Evolutionary conservation across 2,329 filamentous ascomycete genomes (phyloP).

Genomic region (Fusarium sp.): DNA sequence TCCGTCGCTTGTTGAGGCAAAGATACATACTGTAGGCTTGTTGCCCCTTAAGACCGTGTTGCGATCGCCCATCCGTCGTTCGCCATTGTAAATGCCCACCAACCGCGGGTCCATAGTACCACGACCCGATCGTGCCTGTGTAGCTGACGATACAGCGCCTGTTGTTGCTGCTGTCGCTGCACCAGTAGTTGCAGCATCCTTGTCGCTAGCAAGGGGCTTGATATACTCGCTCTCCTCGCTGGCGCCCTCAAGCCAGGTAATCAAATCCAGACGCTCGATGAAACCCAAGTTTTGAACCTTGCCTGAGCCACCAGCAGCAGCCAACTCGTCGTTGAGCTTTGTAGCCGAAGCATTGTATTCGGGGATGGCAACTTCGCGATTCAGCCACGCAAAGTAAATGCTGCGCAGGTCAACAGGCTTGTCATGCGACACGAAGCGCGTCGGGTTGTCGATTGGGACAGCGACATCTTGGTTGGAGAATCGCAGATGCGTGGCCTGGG

Average conservation of each 20-base stretch:
- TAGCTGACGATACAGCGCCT: constrained; percentile 59
- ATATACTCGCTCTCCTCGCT: constrained; percentile 94
- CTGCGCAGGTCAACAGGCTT: constrained; percentile 87
- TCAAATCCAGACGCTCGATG: constrained; percentile 89
- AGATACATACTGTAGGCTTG: constrained; percentile 81
- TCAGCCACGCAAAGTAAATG: constrained; percentile 96
- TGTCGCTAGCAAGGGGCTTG: constrained; percentile 80
- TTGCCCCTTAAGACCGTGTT: constrained; percentile 89
- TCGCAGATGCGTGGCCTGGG: constrained; percentile 81
- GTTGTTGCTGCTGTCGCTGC: constrained; percentile 56
- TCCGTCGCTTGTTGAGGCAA: neutral
- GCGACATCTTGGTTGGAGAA: constrained; percentile 75
- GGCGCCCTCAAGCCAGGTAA: constrained; percentile 92
- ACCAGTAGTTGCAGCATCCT: constrained; percentile 58
- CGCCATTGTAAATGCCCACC: constrained; percentile 89
- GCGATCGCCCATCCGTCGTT: constrained; percentile 91
- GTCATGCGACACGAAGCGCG: constrained; percentile 86
- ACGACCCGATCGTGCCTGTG: constrained; percentile 68
- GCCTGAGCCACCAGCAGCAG: constrained; percentile 69
- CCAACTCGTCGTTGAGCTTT: constrained; percentile 82
- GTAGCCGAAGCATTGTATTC: constrained; percentile 91
- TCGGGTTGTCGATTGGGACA: constrained; percentile 78
- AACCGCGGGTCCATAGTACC: constrained; percentile 82
- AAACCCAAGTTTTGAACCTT: constrained; percentile 91
- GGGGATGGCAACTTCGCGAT: constrained; percentile 88